Base-by-base conservation (phyloP, 768 basidiomycete genomes). In the Suillus subaureus region DNA sequence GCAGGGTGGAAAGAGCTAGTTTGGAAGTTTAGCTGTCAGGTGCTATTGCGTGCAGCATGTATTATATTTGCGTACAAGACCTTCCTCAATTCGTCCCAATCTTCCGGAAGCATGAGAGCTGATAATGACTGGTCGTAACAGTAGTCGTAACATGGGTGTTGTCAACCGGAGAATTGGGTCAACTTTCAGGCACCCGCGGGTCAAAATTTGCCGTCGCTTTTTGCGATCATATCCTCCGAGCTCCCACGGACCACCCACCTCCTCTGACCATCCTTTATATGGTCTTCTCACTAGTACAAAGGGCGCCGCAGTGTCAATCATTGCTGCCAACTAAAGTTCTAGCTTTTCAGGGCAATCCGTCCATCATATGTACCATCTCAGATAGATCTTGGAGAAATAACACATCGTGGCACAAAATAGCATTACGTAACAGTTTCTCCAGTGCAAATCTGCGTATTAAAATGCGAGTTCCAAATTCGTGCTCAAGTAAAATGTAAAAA, bases 151-250 rank as follows among this genome's bases (percentile, higher is more conserved):
- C 21, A 12, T 31, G 9, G 26, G 6, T 37, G 56, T 58, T 58
- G 57, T 23, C 28, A 60, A 28, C 58, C 58, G 26, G 54, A n/a
- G 21, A 52, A 52, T 18, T 15, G 35, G 35, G 39, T 28, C 23
- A 26, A 39, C 57, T 5, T 40, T 42, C 39, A 60, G 58, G 58
- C 58, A 60, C 58, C 57, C 58, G 58, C 58, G 58, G 37, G 13
- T 26, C 23, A 8, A 43, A 6, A 43, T 43, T 18, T 43, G 4
- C 18, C 43, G 18, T 7, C 13, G 12, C 5, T 13, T 39, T 39
- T 39, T 8, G 33, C 35, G 35, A 35, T 35, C 35, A 11, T 35
- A 33, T 33, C 33, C 31, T n/a, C n/a, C 31, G 31, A 31, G 33
- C 33, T 33, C 33, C 33, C 33, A 33, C 33, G 33, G 33, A 31